Evolutionary conservation across 2,329 filamentous ascomycete species (phyloP), one percentile per base, ranked within the genome.

Genomic region (Pseudogymnoascus sp.): DNA sequence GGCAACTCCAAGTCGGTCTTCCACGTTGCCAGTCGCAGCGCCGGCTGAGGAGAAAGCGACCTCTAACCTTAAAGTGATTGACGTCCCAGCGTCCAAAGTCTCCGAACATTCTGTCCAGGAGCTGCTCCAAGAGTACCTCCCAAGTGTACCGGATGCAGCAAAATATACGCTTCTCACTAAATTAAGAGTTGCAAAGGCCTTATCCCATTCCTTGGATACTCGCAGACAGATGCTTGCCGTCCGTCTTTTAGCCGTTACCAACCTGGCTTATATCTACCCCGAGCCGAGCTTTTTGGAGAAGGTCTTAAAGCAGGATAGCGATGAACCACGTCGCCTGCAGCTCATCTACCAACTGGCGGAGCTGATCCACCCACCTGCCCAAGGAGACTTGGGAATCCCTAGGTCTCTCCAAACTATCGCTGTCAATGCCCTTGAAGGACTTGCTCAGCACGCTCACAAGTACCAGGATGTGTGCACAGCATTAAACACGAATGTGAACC

Each of bases 401-500:
- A 78, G 88, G 59, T 86, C 87, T 75, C 79, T 96, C 21, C 93
- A 97, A 74, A 90, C 91, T 1, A 86, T 93, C 65, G 90, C 91
- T 6, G 80, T 99, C 61, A 84, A 86, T 61, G 84, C 93, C 0
- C 80, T 99, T 60, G 92, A 97, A 73, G 90, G 91, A n/a, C 81
- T 99, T 63, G 86, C 90, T n/a, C 5, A 89, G 86, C 72, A 91
- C 91, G 73, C 88, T 89, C 79, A 82, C 63, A 93, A 91, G 71
- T 84, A 88, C 31, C 79, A 86, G 36, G 95, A 99, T 73, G 89
- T 99, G 23, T 87, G 92, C 67, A 87, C 91, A 44, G 92, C 95
- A n/a, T 79, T 99, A 44, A 96, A 92, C 71, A 91, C 96, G 62
- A 96, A 93, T 69, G 93, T 97, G 38, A 97, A 96, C 70, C 96